Percentiles rank a stretch among this genome's conserved stretches.
Evolutionary conservation across 1,284 basidiomycete genomes (phyloP).

Genomic region (Irpex lacteus): DNA sequence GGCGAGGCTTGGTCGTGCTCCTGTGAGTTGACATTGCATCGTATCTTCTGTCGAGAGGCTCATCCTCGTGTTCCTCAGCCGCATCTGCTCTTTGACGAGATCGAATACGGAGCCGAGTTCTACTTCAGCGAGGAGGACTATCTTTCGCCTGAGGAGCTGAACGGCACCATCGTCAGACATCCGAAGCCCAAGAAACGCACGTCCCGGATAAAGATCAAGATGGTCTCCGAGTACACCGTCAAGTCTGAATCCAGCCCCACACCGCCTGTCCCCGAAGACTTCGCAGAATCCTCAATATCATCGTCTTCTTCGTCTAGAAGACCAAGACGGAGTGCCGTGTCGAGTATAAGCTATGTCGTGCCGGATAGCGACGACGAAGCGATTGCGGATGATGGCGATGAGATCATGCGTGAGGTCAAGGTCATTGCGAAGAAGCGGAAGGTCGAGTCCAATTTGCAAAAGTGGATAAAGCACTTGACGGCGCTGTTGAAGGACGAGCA

Average conservation of each 20-base stretch:
- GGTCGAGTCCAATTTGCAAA: constrained; percentile 54
- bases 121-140: constrained; percentile 68
- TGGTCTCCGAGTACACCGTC: constrained; percentile 29
- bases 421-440: constrained; percentile 36
- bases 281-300: constrained; percentile 3
- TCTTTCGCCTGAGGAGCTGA: constrained; percentile 31
- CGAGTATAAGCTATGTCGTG: constrained; percentile 56
- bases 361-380: constrained; percentile 72
- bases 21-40: constrained; percentile 39
- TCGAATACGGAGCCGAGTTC: constrained; percentile 63
- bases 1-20: constrained; percentile 56
- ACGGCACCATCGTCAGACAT: constrained; percentile 22
- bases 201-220: constrained; percentile 21
- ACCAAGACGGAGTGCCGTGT: constrained; percentile 54
- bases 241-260: constrained; percentile 35
- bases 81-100: constrained; percentile 52
- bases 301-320: constrained; percentile 40
- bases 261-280: background rate
- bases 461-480: constrained; percentile 64
- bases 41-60: background rate
- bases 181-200: constrained; percentile 9
- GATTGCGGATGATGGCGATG: constrained; percentile 42
- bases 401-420: constrained; percentile 27
- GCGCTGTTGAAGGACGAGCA: constrained; percentile 60
- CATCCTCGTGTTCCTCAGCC: constrained; percentile 31